Percentiles rank a stretch among this genome's conserved stretches.
These are phyloP conservation scores for Coprinopsis sp. DNA, from an alignment of 768 basidiomycete genomes.

Conservation along the genomic window DNA sequence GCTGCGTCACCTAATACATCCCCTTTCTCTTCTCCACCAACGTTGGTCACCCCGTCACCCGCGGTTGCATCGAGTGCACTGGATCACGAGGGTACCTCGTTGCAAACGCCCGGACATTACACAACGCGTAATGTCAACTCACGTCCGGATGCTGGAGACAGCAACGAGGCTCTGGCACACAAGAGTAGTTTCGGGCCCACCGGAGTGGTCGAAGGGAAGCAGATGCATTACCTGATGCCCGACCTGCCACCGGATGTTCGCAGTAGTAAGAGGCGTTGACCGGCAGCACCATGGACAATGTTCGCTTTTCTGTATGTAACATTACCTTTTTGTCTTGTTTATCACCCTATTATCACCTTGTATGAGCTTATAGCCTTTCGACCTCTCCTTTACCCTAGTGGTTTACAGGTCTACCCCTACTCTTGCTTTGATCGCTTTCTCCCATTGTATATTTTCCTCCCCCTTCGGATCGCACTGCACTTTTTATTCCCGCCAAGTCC, in stretches of 20 bases:
- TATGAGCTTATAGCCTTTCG: no score
- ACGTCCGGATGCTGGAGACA: conserved; percentile 11
- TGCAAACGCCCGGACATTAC: conserved; percentile 18
- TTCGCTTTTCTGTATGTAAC: not conserved
- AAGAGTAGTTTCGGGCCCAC: conserved; percentile 43
- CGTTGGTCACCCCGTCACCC: not conserved
- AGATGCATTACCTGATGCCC: conserved; percentile 56
- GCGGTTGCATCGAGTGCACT: not conserved
- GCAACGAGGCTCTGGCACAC: conserved; percentile 25
- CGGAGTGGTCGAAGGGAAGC: conserved; percentile 29
- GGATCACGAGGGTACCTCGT: not conserved
- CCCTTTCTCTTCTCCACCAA: conserved; percentile 6
- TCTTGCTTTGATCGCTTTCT: no score
- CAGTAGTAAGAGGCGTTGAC: no score
- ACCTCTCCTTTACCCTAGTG: no score
- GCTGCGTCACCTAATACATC: not conserved
- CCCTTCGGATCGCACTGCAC: no score
- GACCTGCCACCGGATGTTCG: conserved; percentile 46
- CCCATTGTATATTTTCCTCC: no score
- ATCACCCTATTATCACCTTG: no score
- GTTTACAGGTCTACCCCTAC: no score
- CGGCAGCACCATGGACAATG: not conserved
- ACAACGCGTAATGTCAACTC: conserved; percentile 17
- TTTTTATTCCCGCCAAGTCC: no score
- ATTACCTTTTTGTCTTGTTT: not conserved